Evolutionary conservation across 164 flowering plant genomes (phyloP).

Genomic region (Malania oleifera): DNA sequence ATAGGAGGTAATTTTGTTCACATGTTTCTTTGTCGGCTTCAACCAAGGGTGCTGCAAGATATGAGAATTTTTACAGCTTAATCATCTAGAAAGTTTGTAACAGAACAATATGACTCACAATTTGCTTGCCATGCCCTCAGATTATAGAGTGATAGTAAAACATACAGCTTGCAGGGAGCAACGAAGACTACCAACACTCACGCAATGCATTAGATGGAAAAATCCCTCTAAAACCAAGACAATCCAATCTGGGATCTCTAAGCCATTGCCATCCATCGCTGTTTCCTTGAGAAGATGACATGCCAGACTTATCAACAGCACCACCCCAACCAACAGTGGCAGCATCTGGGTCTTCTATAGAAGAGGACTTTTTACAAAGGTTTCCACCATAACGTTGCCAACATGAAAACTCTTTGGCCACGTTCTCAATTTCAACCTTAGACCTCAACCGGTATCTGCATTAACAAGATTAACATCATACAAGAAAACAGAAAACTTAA

Average conservation of each 20-base stretch:
- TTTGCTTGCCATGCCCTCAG: neutral
- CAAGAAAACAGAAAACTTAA: too few relatives aligned
- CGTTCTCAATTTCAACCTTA: constrained; percentile 85
- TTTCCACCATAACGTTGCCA: constrained; percentile 84
- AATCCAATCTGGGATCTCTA: constrained; percentile 79
- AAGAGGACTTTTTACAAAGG: constrained; percentile 31
- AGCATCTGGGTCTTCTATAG: constrained; percentile 69
- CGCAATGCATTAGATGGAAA: constrained; percentile 67
- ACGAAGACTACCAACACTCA: constrained; percentile 27
- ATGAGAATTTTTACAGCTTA: neutral
- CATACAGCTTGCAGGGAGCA: neutral
- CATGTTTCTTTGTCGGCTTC: constrained; percentile 79
- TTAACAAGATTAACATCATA: constrained; percentile 5
- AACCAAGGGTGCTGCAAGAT: constrained; percentile 75
- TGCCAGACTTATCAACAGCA: constrained; percentile 47
- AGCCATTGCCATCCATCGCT: constrained; percentile 74
- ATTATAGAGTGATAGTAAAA: neutral
- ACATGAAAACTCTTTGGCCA: constrained; percentile 67
- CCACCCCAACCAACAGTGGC: constrained; percentile 72
- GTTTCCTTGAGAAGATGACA: constrained; percentile 58
- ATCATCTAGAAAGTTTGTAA: neutral
- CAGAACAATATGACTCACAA: neutral
- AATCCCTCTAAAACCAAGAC: constrained; percentile 86
- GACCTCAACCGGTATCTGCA: constrained; percentile 81
- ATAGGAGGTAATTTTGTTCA: constrained; percentile 59